Percentiles rank a stretch among this genome's conserved stretches.
Conservation (phyloP, 441 rosid species). For the Populus hybrid region DNA sequence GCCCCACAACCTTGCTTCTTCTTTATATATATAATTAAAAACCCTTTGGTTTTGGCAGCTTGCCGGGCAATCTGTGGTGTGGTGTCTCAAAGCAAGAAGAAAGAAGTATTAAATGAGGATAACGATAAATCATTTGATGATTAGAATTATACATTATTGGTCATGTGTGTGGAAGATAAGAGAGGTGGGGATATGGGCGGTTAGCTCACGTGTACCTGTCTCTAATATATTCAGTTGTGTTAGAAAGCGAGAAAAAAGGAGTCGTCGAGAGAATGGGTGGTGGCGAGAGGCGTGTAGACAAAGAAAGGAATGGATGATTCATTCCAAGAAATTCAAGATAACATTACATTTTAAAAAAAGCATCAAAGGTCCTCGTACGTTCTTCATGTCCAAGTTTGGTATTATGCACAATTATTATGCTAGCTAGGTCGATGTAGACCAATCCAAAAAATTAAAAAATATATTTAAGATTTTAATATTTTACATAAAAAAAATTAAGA, state of each 20-base stretch:
- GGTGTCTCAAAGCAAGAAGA: neutral
- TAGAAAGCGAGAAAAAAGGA: slow-evolving; percentile 9
- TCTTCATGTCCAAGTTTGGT: too few species aligned
- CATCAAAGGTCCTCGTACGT: too few species aligned
- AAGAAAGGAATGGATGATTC: slow-evolving; percentile 35
- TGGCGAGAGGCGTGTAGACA: slow-evolving; percentile 35
- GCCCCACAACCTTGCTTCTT: slow-evolving; percentile 15
- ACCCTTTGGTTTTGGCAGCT: slow-evolving; percentile 11
- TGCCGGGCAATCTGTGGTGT: slow-evolving; percentile 6
- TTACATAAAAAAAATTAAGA: too few species aligned
- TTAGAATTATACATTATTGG: slow-evolving; percentile 12
- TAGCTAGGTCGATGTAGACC: fast-evolving
- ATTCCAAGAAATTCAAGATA: neutral
- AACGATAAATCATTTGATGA: slow-evolving; percentile 36
- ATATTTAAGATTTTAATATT: too few species aligned
- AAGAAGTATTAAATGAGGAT: neutral
- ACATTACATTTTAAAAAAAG: neutral
- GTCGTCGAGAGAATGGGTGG: slow-evolving; percentile 23
- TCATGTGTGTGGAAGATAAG: slow-evolving; percentile 28
- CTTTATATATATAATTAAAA: neutral
- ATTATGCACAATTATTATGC: too few species aligned
- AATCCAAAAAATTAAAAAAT: too few species aligned
- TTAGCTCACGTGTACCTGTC: slow-evolving; percentile 84
- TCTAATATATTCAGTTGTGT: slow-evolving; percentile 35
- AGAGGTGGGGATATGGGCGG: slow-evolving; percentile 48